A percentile compares a stretch with the other conserved stretches of the same genome.
These are phyloP conservation scores for Fusarium buharicum DNA, from an alignment of 2,329 filamentous ascomycete genomes.

Conservation along the genomic window DNA sequence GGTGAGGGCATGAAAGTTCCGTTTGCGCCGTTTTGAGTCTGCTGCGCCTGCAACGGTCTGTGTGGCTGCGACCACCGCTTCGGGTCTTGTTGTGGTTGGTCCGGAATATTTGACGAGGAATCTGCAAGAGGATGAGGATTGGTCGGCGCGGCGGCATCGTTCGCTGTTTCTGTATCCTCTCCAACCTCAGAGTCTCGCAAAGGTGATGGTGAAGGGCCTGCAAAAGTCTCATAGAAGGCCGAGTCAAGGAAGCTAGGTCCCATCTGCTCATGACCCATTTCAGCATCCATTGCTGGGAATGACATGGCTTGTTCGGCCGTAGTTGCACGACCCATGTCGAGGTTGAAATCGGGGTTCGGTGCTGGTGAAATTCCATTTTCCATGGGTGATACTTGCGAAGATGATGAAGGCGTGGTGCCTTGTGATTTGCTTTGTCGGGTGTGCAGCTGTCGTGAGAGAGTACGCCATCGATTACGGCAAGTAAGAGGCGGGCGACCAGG, in stretches of 20 bases:
- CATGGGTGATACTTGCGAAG: conserved; percentile 34
- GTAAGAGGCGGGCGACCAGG: conserved; percentile 45
- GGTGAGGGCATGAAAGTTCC: conserved; percentile 25
- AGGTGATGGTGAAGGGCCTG: conserved; percentile 28
- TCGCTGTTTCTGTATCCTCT: conserved; percentile 24
- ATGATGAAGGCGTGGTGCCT: conserved; percentile 34
- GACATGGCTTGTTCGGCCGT: conserved; percentile 15
- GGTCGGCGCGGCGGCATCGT: not conserved
- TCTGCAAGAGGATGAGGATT: not conserved
- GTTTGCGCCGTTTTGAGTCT: not conserved
- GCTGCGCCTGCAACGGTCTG: conserved; percentile 1
- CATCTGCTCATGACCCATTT: conserved; percentile 22
- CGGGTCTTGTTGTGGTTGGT: not conserved
- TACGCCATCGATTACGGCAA: conserved; percentile 46
- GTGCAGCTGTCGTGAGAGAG: conserved; percentile 28
- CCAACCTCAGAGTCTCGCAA: conserved; percentile 16
- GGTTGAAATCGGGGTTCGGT: conserved; percentile 4
- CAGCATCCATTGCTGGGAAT: conserved; percentile 19
- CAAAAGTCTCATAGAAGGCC: conserved; percentile 39
- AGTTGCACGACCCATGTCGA: conserved; percentile 3
- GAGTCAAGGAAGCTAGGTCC: conserved; percentile 29
- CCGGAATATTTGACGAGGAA: not conserved
- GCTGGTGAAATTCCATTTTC: conserved; percentile 35
- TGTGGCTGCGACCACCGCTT: conserved; percentile 21
- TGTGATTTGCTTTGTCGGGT: conserved; percentile 30